Percentiles rank a stretch among this genome's conserved stretches.
Conservation (phyloP, 768 basidiomycete genomes). For the Trametes cinnabarina region DNA sequence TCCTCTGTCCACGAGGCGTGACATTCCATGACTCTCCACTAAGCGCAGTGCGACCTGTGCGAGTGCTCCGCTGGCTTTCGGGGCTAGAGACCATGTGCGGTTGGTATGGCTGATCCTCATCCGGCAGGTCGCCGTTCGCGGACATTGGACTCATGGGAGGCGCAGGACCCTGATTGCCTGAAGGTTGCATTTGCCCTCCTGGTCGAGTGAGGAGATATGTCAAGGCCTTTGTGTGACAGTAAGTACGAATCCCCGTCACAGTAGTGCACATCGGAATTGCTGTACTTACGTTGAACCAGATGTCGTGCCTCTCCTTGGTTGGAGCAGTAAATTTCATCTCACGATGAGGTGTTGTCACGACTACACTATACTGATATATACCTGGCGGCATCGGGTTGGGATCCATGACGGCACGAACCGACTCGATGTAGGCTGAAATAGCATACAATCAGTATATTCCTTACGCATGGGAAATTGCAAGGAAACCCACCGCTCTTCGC, state of each 20-base stretch:
- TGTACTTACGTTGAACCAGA: constrained; percentile 83
- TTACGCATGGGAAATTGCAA: background rate
- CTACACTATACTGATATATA: constrained; percentile 86
- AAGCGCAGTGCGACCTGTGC: constrained; percentile 47
- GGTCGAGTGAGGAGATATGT: constrained; percentile 87
- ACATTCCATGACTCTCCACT: constrained; percentile 66
- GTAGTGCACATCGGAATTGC: background rate
- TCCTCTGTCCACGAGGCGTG: constrained; percentile 75
- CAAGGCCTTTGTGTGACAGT: constrained; percentile 60
- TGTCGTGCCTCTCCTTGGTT: constrained; percentile 93
- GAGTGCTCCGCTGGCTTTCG: constrained; percentile 68
- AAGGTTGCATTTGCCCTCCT: constrained; percentile 31
- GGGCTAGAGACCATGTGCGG: constrained; percentile 55
- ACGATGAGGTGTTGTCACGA: constrained; percentile 88
- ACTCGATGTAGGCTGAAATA: constrained; percentile 84
- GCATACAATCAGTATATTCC: no score
- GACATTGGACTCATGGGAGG: constrained; percentile 32
- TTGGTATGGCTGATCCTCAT: constrained; percentile 51
- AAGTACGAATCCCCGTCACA: constrained; percentile 14
- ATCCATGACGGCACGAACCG: constrained; percentile 88
- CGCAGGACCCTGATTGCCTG: constrained; percentile 16
- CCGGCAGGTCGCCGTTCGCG: constrained; percentile 33
- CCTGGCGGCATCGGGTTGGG: constrained; percentile 96
- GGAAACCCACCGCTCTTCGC: constrained; percentile 88
- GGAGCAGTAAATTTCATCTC: constrained; percentile 99